Percentiles rank a stretch among this genome's conserved stretches.
Conservation (phyloP, 140 eudicot species). For the Ambrosia hybrid region DNA sequence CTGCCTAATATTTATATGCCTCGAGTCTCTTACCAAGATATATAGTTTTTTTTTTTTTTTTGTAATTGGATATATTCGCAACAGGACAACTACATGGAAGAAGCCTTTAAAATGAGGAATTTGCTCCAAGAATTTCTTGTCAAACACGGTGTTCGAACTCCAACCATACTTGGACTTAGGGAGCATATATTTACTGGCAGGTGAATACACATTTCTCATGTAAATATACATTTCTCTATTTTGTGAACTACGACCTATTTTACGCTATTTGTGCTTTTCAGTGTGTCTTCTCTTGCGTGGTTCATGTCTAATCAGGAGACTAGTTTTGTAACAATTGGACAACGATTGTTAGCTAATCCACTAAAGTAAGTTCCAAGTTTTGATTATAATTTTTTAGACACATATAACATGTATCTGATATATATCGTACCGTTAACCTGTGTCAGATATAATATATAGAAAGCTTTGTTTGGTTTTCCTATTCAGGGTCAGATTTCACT, state of each 20-base stretch:
- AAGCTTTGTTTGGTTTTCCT: background rate
- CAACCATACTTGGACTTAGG: slow-evolving; percentile 96
- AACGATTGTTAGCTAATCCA: slow-evolving; percentile 88
- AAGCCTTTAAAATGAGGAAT: slow-evolving; percentile 95
- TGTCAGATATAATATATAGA: background rate
- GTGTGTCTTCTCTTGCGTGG: slow-evolving; percentile 98
- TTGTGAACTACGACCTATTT: slow-evolving; percentile 7
- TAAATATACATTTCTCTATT: background rate
- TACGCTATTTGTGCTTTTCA: slow-evolving; percentile 23
- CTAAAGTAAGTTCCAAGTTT: slow-evolving; percentile 62
- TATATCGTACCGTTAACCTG: background rate
- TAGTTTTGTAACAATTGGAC: slow-evolving; percentile 96
- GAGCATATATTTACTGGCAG: slow-evolving; percentile 99
- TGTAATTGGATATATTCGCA: background rate
- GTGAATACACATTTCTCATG: slow-evolving; percentile 33
- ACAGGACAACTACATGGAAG: slow-evolving; percentile 99
- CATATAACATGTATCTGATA: background rate
- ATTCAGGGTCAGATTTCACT: slow-evolving; percentile 93
- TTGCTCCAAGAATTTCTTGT: slow-evolving; percentile 89
- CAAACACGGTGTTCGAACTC: slow-evolving; percentile 86
- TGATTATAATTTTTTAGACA: background rate
- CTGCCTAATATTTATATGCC: background rate
- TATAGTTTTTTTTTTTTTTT: background rate
- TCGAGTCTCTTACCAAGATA: slow-evolving; percentile 7
- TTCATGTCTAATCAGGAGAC: slow-evolving; percentile 97